Conservation (phyloP, 179 eudicot genomes). For the Beta corolliflora region DNA sequence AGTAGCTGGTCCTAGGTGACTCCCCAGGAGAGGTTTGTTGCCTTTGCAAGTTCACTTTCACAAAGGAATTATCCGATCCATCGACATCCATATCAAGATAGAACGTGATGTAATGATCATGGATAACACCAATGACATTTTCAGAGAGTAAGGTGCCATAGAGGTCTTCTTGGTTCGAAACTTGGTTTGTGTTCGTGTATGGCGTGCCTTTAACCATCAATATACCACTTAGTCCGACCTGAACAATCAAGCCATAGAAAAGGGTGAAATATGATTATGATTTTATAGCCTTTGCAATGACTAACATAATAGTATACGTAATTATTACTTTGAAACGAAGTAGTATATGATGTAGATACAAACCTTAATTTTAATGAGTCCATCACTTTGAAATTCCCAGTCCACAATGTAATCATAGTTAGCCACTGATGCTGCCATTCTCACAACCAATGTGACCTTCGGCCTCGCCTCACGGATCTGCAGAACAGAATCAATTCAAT, state of each 20-base stretch:
- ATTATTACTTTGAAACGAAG: no score
- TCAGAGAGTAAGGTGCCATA: slow-evolving; percentile 87
- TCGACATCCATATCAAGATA: slow-evolving; percentile 93
- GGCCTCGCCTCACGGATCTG: slow-evolving; percentile 92
- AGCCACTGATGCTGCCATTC: slow-evolving; percentile 99
- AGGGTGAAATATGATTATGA: no score
- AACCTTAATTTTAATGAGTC: slow-evolving; percentile 79
- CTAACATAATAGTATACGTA: no score
- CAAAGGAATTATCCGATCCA: slow-evolving; percentile 78
- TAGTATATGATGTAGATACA: neutral
- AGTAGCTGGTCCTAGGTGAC: slow-evolving; percentile 79
- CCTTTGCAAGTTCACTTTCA: slow-evolving; percentile 69
- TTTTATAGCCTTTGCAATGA: no score
- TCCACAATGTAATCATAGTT: slow-evolving; percentile 94
- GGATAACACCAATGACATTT: slow-evolving; percentile 85
- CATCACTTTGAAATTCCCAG: slow-evolving; percentile 98
- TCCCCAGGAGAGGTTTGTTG: slow-evolving; percentile 54
- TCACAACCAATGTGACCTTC: slow-evolving; percentile 87
- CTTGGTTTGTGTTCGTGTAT: slow-evolving; percentile 69
- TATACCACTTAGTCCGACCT: slow-evolving; percentile 98
- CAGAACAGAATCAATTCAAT: neutral
- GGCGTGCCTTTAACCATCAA: slow-evolving; percentile 87
- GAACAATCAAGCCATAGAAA: neutral
- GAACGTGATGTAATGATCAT: slow-evolving; percentile 88
- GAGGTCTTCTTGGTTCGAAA: slow-evolving; percentile 57